Percentiles rank a stretch among this genome's conserved stretches.
These are phyloP conservation scores for Solanum lycopersicoides DNA, from an alignment of 257 asterid species.

Conservation along the genomic window DNA sequence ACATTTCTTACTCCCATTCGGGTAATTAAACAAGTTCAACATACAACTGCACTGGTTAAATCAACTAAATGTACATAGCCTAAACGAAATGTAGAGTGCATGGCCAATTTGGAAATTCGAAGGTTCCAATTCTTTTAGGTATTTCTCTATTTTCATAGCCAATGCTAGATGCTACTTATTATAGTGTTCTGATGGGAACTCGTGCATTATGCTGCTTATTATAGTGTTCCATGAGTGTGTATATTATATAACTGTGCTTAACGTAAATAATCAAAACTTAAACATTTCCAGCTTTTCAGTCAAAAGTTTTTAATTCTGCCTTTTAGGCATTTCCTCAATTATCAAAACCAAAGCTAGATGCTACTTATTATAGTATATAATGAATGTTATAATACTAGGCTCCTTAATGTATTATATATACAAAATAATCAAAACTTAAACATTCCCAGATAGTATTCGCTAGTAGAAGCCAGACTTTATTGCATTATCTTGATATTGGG, in stretches of 20 bases:
- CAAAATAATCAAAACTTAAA: not conserved
- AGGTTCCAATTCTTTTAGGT: not conserved
- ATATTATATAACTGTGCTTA: not conserved
- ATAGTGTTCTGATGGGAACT: not conserved
- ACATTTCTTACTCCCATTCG: not conserved
- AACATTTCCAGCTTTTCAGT: not conserved
- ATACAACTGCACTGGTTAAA: not conserved
- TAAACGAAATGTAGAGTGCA: not conserved
- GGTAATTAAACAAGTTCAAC: not conserved
- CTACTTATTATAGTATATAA: not conserved
- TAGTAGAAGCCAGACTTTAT: not conserved
- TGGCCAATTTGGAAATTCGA: not conserved
- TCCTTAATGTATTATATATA: not conserved
- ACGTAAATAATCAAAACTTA: not conserved
- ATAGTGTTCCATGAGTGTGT: not conserved
- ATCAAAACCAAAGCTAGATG: not conserved
- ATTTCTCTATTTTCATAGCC: not conserved
- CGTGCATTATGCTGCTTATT: not conserved
- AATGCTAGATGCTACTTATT: not conserved
- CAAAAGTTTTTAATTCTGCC: not conserved
- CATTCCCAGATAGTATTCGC: not conserved
- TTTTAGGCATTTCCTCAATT: not conserved
- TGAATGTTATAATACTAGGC: not conserved
- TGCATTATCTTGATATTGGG: not conserved
- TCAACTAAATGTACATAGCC: not conserved